A percentile compares a stretch with the other conserved stretches of the same genome.
Evolutionary conservation across 805 yeast species (phyloP).

Genomic region (Starmerella stigmatis): DNA sequence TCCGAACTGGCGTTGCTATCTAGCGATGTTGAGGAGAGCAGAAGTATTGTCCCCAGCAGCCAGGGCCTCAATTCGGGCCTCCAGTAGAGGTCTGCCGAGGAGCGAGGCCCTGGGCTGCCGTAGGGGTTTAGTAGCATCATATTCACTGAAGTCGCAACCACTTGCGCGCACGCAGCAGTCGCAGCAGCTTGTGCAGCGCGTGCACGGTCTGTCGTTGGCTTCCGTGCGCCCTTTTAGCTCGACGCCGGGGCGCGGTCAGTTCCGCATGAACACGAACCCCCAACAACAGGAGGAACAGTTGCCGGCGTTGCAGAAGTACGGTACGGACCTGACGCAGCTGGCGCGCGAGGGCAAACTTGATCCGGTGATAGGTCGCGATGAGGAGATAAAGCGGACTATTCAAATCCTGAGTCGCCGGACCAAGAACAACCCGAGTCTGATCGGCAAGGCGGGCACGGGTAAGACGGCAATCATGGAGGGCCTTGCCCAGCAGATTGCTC

Average conservation of each 20-base stretch:
- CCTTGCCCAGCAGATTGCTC: conserved; percentile 80
- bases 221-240: conserved; percentile 8
- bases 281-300: conserved; percentile 28
- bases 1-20: too few relatives aligned
- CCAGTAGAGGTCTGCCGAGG: background rate
- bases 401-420: conserved; percentile 88
- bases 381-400: conserved; percentile 84
- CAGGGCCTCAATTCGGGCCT: background rate
- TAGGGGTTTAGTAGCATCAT: background rate
- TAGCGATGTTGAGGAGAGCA: background rate
- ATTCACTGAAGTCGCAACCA: background rate
- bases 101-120: background rate
- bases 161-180: too few relatives aligned
- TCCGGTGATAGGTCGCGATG: conserved; percentile 95
- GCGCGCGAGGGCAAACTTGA: conserved; percentile 87
- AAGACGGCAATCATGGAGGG: conserved; percentile 97
- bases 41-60: background rate
- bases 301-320: conserved; percentile 76
- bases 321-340: conserved; percentile 72
- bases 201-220: background rate
- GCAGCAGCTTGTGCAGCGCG: background rate
- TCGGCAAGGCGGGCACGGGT: conserved; percentile 97
- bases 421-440: conserved; percentile 87
- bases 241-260: conserved; percentile 10
- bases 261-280: conserved; percentile 20